phyloP scores from a whole-genome alignment of 257 asterid genomes.

The Cordia subcordata region DNA sequence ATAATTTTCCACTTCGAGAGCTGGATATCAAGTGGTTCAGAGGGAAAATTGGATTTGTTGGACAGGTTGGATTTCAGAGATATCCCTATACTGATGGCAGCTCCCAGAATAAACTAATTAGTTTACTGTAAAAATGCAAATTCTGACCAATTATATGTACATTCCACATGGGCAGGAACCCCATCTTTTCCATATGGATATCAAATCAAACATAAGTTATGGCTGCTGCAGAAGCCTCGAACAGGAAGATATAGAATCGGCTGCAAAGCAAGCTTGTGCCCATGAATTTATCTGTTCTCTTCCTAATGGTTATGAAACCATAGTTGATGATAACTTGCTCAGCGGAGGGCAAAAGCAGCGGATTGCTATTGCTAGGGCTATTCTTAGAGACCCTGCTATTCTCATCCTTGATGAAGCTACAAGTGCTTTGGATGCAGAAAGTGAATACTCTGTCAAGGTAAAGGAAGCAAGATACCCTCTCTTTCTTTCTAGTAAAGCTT shows the following conservation, averaged over 20 bases:
- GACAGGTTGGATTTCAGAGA: conserved; percentile 36
- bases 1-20: conserved; percentile 39
- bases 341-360: conserved; percentile 74
- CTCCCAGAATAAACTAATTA: too few relatives aligned
- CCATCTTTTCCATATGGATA: conserved; percentile 44
- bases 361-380: conserved; percentile 65
- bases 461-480: too few relatives aligned
- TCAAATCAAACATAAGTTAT: conserved; percentile 45
- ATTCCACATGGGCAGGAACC: conserved; percentile 36
- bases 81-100: too few relatives aligned
- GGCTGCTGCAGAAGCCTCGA: conserved; percentile 36
- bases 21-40: conserved; percentile 56
- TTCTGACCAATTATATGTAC: neutral
- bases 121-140: too few relatives aligned
- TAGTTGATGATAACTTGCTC: conserved; percentile 37
- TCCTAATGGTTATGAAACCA: conserved; percentile 48
- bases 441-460: conserved; percentile 39
- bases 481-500: too few relatives aligned
- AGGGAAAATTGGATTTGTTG: conserved; percentile 49
- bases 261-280: conserved; percentile 42
- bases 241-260: conserved; percentile 42
- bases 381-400: conserved; percentile 52
- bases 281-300: conserved; percentile 48
- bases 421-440: conserved; percentile 67
- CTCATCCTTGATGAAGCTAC: conserved; percentile 61